These are phyloP conservation scores for Candolleomyces efflorescens DNA, from an alignment of 768 basidiomycete genomes.

Conservation along the genomic window DNA sequence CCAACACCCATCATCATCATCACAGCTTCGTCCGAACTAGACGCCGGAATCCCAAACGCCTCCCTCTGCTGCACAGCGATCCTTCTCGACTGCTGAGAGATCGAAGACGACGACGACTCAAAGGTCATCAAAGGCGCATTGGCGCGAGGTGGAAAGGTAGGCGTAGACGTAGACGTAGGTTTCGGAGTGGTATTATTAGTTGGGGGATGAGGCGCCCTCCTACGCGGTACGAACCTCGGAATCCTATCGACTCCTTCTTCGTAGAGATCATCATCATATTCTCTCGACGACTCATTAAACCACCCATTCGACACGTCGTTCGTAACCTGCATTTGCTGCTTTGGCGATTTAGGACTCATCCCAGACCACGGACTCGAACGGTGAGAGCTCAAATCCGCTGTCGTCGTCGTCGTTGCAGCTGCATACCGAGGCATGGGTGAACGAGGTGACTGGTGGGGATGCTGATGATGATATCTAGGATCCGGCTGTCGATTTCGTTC, in stretches of 20 bases:
- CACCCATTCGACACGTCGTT: neutral
- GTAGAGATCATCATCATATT: neutral
- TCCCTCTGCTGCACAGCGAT: constrained; percentile 3
- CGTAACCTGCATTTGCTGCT: neutral
- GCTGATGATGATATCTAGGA: too few species aligned
- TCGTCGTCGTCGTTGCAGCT: too few species aligned
- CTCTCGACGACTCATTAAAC: constrained; percentile 5
- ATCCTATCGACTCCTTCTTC: neutral
- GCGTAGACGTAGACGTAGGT: too few species aligned
- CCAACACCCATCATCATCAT: too few species aligned
- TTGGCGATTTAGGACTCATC: too few species aligned
- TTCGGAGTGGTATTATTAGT: too few species aligned
- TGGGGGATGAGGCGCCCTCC: neutral
- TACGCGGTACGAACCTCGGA: neutral
- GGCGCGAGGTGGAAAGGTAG: too few species aligned
- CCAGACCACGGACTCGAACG: too few species aligned
- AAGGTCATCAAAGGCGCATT: neutral
- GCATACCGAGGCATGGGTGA: too few species aligned
- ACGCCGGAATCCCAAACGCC: constrained; percentile 10
- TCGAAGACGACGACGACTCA: neutral
- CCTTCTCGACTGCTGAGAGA: neutral
- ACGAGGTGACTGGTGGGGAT: too few species aligned
- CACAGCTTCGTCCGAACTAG: constrained; percentile 1
- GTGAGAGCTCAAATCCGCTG: too few species aligned
- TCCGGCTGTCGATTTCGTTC: too few species aligned